Percentiles rank a stretch among this genome's conserved stretches.
Conservation (phyloP, 352 stramenopile species). For the Pythium dissotocum region DNA sequence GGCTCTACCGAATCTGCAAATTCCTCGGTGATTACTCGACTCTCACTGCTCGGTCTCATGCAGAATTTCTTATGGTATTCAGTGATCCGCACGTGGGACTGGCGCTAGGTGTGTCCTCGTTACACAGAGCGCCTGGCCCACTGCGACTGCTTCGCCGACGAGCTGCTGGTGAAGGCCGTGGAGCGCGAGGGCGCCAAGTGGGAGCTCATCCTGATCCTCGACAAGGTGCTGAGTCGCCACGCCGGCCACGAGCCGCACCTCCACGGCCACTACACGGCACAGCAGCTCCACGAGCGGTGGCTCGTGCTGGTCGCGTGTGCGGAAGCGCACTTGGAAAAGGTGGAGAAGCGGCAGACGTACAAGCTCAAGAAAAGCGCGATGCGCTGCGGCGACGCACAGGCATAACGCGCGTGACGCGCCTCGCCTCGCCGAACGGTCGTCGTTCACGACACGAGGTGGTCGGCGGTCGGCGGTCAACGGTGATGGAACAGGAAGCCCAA, state of each 20-base stretch:
- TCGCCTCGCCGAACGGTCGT: conserved; percentile 12
- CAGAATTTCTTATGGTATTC: conserved; percentile 57
- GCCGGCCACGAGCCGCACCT: conserved; percentile 50
- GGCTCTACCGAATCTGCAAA: too few species aligned
- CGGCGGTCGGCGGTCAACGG: neutral
- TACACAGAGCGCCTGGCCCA: conserved; percentile 62
- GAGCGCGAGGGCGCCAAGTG: conserved; percentile 65
- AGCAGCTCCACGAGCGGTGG: conserved; percentile 64
- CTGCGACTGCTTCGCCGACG: conserved; percentile 76
- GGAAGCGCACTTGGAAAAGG: conserved; percentile 53
- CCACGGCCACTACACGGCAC: conserved; percentile 42
- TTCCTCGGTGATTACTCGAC: too few species aligned
- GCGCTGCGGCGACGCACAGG: conserved; percentile 1
- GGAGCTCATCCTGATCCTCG: conserved; percentile 60
- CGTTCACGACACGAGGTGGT: conserved; percentile 1
- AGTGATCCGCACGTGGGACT: conserved; percentile 57
- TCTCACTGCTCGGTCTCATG: conserved; percentile 48
- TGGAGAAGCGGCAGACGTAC: conserved; percentile 58
- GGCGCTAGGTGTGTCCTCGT: conserved; percentile 62
- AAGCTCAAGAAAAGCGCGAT: conserved; percentile 50
- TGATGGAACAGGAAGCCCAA: neutral
- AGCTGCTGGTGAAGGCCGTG: conserved; percentile 57
- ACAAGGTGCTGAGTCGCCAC: conserved; percentile 47
- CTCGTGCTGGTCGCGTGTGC: conserved; percentile 51
- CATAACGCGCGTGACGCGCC: conserved; percentile 1